These are phyloP conservation scores for Dactylella cylindrospora DNA, from an alignment of 2,329 filamentous ascomycete genomes.

Conservation along the genomic window DNA sequence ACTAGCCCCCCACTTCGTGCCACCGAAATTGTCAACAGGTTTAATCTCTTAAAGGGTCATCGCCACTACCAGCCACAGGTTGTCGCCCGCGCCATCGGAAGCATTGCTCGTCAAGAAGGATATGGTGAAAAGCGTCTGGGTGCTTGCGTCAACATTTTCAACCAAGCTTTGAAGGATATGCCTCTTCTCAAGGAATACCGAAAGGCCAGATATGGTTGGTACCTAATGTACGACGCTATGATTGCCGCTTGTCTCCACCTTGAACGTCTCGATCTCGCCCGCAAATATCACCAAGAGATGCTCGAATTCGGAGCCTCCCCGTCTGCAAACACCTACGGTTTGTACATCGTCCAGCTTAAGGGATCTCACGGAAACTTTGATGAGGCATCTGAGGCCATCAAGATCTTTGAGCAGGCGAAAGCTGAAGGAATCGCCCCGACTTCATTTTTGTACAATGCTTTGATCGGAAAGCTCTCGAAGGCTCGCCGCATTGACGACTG, in stretches of 20 bases:
- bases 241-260: constrained; percentile 84
- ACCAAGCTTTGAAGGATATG: constrained; percentile 85
- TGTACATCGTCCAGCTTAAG: constrained; percentile 99
- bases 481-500: constrained; percentile 97
- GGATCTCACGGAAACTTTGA: constrained; percentile 97
- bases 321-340: constrained; percentile 93
- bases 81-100: constrained; percentile 41
- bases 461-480: constrained; percentile 98
- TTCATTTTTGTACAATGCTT: constrained; percentile 95
- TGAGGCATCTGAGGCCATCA: constrained; percentile 92
- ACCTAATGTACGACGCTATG: constrained; percentile 89
- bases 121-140: constrained; percentile 41
- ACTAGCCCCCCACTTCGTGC: constrained; percentile 40
- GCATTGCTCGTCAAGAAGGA: constrained; percentile 40
- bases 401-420: constrained; percentile 94
- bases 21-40: constrained; percentile 44
- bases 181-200: constrained; percentile 81
- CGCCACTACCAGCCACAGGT: constrained; percentile 43
- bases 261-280: constrained; percentile 76
- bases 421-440: constrained; percentile 91
- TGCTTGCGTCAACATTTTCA: constrained; percentile 61
- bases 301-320: constrained; percentile 86
- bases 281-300: constrained; percentile 87
- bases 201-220: constrained; percentile 91
- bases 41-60: constrained; percentile 40